These are phyloP conservation scores for Microcyclospora tardicrescens DNA, from an alignment of 2,329 filamentous ascomycete species.

Conservation along the genomic window DNA sequence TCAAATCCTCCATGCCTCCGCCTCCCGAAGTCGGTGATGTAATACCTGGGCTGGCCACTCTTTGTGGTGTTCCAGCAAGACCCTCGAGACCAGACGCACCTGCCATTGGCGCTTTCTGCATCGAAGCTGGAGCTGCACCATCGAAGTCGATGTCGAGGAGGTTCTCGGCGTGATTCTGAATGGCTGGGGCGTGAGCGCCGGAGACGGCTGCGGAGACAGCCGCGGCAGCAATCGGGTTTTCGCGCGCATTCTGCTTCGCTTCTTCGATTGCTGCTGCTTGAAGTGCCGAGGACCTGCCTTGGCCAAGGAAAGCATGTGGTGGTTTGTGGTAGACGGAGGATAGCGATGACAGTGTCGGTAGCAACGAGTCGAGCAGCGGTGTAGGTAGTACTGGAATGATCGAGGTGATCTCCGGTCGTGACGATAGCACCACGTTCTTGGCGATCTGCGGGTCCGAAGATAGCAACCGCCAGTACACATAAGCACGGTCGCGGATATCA, in stretches of 20 bases:
- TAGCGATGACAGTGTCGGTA: slow-evolving; percentile 81
- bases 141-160: slow-evolving; percentile 94
- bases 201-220: slow-evolving; percentile 54
- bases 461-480: slow-evolving; percentile 94
- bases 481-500: slow-evolving; percentile 90
- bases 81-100: slow-evolving; percentile 40
- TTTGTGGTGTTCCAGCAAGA: slow-evolving; percentile 52
- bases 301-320: slow-evolving; percentile 92
- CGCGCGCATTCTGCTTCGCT: slow-evolving; percentile 78
- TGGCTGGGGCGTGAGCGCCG: slow-evolving; percentile 23
- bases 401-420: slow-evolving; percentile 85
- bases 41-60: slow-evolving; percentile 49
- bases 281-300: slow-evolving; percentile 85
- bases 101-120: slow-evolving; percentile 49
- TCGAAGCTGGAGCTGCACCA: slow-evolving; percentile 78
- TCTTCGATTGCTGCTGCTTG: slow-evolving; percentile 94
- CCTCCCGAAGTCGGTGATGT: slow-evolving; percentile 28
- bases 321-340: slow-evolving; percentile 98
- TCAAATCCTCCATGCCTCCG: slow-evolving; percentile 65
- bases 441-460: slow-evolving; percentile 85
- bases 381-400: slow-evolving; percentile 85
- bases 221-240: slow-evolving; percentile 86
- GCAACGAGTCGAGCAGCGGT: slow-evolving; percentile 74
- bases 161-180: slow-evolving; percentile 79
- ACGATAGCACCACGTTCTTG: slow-evolving; percentile 83